Percentiles rank a stretch among this genome's conserved stretches.
Conservation (phyloP, 768 basidiomycete species). For the Suillus bovinus region DNA sequence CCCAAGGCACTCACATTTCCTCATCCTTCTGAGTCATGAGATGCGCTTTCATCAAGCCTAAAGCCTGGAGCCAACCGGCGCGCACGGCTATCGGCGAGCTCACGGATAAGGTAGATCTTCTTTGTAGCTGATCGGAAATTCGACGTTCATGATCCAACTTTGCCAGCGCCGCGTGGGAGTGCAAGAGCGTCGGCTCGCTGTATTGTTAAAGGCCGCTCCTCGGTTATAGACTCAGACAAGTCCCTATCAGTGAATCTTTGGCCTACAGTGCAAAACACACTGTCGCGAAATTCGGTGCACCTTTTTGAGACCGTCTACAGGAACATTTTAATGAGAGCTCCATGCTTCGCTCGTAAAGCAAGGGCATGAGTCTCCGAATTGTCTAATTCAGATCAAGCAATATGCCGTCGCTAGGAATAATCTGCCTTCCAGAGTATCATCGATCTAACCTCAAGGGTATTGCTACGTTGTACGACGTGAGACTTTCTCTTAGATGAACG, state of each 20-base stretch:
- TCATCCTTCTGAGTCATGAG: background rate
- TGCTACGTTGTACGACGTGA: background rate
- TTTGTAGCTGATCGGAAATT: background rate
- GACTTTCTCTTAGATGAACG: background rate
- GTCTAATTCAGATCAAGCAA: background rate
- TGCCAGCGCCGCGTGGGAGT: background rate
- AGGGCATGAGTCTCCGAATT: background rate
- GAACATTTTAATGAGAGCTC: background rate
- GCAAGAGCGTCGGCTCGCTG: background rate
- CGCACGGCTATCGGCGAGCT: background rate
- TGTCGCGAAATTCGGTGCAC: background rate
- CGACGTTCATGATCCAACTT: background rate
- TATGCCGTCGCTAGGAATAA: background rate
- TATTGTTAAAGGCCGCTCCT: background rate
- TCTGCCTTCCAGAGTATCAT: background rate
- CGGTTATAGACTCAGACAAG: background rate
- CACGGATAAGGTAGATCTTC: background rate
- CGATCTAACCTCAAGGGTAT: background rate
- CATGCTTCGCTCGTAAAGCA: background rate
- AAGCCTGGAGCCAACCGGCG: background rate
- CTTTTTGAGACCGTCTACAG: background rate
- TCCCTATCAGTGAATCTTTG: background rate
- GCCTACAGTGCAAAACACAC: background rate
- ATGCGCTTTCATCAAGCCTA: background rate
- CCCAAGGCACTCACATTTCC: background rate